Conservation (phyloP, 1,284 basidiomycete genomes). For the Psilocybe mexicana region DNA sequence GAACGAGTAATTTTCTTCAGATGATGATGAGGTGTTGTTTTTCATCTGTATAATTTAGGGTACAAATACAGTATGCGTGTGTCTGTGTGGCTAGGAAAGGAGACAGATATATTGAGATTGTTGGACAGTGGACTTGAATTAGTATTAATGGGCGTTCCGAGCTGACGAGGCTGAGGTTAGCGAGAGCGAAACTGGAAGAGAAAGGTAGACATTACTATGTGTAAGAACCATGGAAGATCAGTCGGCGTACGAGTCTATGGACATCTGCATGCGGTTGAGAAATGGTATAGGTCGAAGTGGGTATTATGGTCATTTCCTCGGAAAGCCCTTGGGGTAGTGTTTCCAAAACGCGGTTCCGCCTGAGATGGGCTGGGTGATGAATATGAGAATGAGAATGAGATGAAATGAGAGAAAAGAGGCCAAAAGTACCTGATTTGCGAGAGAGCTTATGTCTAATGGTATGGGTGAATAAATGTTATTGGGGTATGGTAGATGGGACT, state of each 20-base stretch:
- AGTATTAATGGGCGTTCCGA: too few species aligned
- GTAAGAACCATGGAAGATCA: background rate
- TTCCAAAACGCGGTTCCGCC: slow-evolving; percentile 28
- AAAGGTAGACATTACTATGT: too few species aligned
- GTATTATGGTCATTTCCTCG: slow-evolving; percentile 12
- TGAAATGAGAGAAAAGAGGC: background rate
- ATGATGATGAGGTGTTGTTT: too few species aligned
- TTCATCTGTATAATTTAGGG: too few species aligned
- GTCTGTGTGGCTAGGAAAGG: too few species aligned
- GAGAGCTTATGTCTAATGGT: slow-evolving; percentile 20
- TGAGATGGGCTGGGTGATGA: slow-evolving; percentile 21
- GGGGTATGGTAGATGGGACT: slow-evolving; percentile 12
- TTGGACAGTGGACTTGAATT: too few species aligned
- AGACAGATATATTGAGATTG: too few species aligned
- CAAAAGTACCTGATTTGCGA: slow-evolving; percentile 19
- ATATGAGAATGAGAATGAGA: background rate
- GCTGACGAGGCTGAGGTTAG: too few species aligned
- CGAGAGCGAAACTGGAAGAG: too few species aligned
- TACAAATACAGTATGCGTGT: too few species aligned
- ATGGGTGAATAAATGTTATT: background rate
- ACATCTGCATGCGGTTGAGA: background rate
- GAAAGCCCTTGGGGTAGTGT: slow-evolving; percentile 31
- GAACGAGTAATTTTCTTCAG: background rate
- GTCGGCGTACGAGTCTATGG: background rate
- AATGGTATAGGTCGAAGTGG: background rate